Conservation (phyloP, 2,329 filamentous ascomycete genomes). For the Bipolaris oryzae region DNA sequence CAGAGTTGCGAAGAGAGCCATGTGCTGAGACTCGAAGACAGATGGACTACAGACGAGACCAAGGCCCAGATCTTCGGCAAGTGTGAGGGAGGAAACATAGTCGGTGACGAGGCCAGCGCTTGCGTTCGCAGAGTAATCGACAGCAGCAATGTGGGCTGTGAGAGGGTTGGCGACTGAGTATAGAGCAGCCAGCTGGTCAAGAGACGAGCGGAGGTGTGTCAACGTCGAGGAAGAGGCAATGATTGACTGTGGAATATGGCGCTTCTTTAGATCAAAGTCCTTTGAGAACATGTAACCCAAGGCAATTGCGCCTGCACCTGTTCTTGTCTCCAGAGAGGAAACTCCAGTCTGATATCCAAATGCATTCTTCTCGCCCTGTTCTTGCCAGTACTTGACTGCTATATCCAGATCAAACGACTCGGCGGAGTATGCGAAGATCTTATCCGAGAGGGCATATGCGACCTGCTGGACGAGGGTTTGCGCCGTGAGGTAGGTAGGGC, state of each 20-base stretch:
- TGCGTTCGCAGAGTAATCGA: conserved; percentile 75
- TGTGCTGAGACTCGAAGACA: conserved; percentile 91
- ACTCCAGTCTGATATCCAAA: conserved; percentile 81
- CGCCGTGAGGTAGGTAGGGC: conserved; percentile 89
- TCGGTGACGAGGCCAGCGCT: conserved; percentile 79
- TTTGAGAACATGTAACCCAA: conserved; percentile 97
- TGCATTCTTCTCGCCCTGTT: conserved; percentile 73
- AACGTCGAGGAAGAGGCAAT: conserved; percentile 85
- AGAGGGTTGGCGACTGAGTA: conserved; percentile 93
- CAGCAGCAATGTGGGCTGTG: conserved; percentile 88
- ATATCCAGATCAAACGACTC: conserved; percentile 90
- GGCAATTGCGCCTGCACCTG: conserved; percentile 87
- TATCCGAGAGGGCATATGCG: conserved; percentile 92
- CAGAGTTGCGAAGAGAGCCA: conserved; percentile 85
- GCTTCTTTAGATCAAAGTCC: conserved; percentile 91
- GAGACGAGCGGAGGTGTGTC: conserved; percentile 75
- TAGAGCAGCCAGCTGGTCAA: conserved; percentile 90
- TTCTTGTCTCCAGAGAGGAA: conserved; percentile 81
- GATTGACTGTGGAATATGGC: conserved; percentile 88
- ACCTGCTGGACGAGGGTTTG: conserved; percentile 96
- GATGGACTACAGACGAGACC: conserved; percentile 85
- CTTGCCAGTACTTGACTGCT: conserved; percentile 79
- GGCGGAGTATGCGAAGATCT: conserved; percentile 95
- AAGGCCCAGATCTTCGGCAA: conserved; percentile 88
- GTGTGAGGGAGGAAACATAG: conserved; percentile 78